These are phyloP conservation scores for Murraya koenigii DNA, from an alignment of 345 rosid genomes.

Conservation along the genomic window DNA sequence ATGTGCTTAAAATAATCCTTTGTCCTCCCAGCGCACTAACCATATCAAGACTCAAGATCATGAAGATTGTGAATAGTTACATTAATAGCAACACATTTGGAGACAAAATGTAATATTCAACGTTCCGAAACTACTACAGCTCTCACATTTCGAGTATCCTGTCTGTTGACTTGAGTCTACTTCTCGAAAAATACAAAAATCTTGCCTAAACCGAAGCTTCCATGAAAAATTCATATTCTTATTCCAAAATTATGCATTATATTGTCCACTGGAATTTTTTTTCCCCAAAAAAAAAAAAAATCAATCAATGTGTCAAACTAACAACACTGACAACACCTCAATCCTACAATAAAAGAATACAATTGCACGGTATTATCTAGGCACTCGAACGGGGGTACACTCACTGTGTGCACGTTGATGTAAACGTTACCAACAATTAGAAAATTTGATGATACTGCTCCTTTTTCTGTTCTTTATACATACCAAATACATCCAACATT, in stretches of 20 bases:
- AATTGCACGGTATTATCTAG: conserved; percentile 2
- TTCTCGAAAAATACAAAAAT: not conserved
- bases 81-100: no score
- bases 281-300: no score
- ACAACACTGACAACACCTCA: not conserved
- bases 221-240: not conserved
- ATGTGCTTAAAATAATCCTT: no score
- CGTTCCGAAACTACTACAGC: no score
- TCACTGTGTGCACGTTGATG: not conserved
- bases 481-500: not conserved
- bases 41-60: not conserved
- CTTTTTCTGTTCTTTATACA: not conserved
- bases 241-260: no score
- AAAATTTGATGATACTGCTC: conserved; percentile 2
- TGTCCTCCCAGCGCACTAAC: not conserved
- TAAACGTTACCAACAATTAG: not conserved
- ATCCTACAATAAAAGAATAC: not conserved
- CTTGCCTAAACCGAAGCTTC: not conserved
- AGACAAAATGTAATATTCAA: no score
- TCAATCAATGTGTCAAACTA: no score
- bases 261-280: no score
- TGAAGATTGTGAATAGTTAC: no score
- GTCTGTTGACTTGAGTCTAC: not conserved
- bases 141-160: no score
- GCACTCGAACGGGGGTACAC: not conserved